A percentile compares a stretch with the other conserved stretches of the same genome.
Conservation (phyloP, 2,329 filamentous ascomycete species). For the Zymoseptoria crescenta region DNA sequence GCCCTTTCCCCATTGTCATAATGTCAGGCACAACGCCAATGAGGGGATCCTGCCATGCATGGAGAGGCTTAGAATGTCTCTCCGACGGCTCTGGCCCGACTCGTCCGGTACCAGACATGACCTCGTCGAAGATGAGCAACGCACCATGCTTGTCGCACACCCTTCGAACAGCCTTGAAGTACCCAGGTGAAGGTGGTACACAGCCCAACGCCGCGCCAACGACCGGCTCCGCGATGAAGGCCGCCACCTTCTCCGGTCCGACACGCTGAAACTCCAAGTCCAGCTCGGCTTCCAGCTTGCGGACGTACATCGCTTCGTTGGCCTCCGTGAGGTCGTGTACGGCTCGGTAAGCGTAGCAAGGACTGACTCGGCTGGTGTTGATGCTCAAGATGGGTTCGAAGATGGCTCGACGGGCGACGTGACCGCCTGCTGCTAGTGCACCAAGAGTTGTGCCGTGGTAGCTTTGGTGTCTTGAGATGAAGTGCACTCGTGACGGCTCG, state of each 20-base stretch:
- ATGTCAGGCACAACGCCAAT: slow-evolving; percentile 55
- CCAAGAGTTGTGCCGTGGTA: slow-evolving; percentile 68
- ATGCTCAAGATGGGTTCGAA: slow-evolving; percentile 53
- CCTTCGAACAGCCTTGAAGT: slow-evolving; percentile 58
- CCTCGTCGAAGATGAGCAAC: slow-evolving; percentile 70
- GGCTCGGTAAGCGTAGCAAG: slow-evolving; percentile 59
- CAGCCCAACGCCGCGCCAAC: slow-evolving; percentile 65
- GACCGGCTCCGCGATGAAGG: slow-evolving; percentile 66
- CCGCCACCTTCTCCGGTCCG: slow-evolving; percentile 59
- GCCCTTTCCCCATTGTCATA: slow-evolving; percentile 58
- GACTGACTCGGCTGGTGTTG: slow-evolving; percentile 52
- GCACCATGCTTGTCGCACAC: slow-evolving; percentile 65
- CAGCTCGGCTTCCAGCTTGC: slow-evolving; percentile 54
- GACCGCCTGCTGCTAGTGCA: slow-evolving; percentile 56
- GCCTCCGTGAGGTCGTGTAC: slow-evolving; percentile 40
- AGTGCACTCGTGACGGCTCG: slow-evolving; percentile 49
- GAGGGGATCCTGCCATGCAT: slow-evolving; percentile 51
- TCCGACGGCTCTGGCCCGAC: slow-evolving; percentile 38
- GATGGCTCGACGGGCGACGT: slow-evolving; percentile 50
- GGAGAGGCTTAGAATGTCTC: slow-evolving; percentile 33
- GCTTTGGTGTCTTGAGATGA: slow-evolving; percentile 57
- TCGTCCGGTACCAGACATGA: slow-evolving; percentile 62
- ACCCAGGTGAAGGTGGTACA: slow-evolving; percentile 57
- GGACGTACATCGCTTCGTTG: slow-evolving; percentile 52
- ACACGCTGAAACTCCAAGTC: slow-evolving; percentile 58